Percentiles rank a stretch among this genome's conserved stretches.
These are phyloP conservation scores for Torulaspora globosa DNA, from an alignment of 1,139 yeast genomes.

Conservation along the genomic window DNA sequence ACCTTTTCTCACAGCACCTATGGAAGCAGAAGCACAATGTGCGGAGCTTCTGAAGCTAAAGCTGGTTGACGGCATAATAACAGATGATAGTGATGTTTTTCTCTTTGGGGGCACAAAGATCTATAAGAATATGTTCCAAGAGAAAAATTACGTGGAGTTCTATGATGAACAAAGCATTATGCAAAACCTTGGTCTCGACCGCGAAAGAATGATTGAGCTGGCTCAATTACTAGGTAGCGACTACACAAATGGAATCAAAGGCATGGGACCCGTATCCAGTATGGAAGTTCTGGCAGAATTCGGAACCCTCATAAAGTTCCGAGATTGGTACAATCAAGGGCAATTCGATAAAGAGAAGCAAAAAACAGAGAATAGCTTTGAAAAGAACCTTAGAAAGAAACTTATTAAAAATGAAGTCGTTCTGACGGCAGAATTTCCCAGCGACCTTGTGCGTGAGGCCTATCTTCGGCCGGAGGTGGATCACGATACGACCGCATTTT, in stretches of 20 bases:
- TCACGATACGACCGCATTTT: constrained; percentile 65
- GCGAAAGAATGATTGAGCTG: constrained; percentile 63
- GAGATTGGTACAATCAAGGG: constrained; percentile 49
- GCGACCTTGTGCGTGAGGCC: constrained; percentile 62
- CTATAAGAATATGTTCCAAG: constrained; percentile 92
- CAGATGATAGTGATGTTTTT: constrained; percentile 97
- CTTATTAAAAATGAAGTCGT: constrained; percentile 45
- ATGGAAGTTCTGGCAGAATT: constrained; percentile 93
- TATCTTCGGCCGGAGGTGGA: constrained; percentile 81
- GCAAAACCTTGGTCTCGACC: constrained; percentile 59
- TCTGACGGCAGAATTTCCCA: constrained; percentile 67
- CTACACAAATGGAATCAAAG: constrained; percentile 86
- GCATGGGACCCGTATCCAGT: constrained; percentile 90
- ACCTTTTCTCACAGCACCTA: constrained; percentile 91
- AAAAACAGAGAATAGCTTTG: constrained; percentile 46
- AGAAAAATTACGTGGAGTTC: constrained; percentile 86
- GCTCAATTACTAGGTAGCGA: constrained; percentile 89
- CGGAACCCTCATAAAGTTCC: constrained; percentile 45
- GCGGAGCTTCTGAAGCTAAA: constrained; percentile 64
- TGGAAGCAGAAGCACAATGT: constrained; percentile 99
- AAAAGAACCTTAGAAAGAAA: constrained; percentile 58
- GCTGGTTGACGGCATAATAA: constrained; percentile 89
- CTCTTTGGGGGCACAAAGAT: constrained; percentile 83
- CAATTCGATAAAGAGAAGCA: constrained; percentile 40
- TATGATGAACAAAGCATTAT: constrained; percentile 61